Base-by-base conservation (phyloP, 2,329 filamentous ascomycete species). In the Arachnomyces sp. region DNA sequence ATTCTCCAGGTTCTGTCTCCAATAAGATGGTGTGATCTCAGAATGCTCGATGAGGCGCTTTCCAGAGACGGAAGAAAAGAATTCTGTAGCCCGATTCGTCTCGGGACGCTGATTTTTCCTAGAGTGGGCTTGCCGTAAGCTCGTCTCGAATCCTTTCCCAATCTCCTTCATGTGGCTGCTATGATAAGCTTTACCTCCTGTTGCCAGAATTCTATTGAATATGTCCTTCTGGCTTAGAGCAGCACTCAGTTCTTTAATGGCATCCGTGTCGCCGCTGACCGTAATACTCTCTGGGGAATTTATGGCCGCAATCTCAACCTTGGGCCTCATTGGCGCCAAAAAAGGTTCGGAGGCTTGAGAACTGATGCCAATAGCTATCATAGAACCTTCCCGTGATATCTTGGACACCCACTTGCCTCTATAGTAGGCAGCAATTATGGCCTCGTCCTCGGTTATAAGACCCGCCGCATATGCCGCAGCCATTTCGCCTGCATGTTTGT, bases 341-440 rank as follows among this genome's bases (percentile, higher is more conserved):
- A 57, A 44, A 18, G 21, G 37, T 8, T 34, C 8, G 13, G 16
- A 8, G 14, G 14, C 25, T 14, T 38, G 14, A 3, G 16, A 6
- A 30, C 40, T 21, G 9, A 39, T 4, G 13, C 40, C 40, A 17
- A 39, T 36, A 12, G 40, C 35, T 28, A 43, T 28, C 47, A 48
- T 48, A 4, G 35, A 21, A 5, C 47, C 45, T 25, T 31, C 11
- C 11, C 31, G 21, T 25, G 21, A 25, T n/a, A 18, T 4, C 14
- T 14, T 29, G 13, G 16, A 15, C 4, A 39, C 38, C 16, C 47
- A 44, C 7, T 38, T 25, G 7, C 47, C 51, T 44, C 63, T 39
- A 44, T 59, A 49, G 50, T 75, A 78, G 1, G 74, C 73, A n/a
- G 72, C 62, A 1, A 63, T 57, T 53, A 61, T 49, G 12, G 60